Evolutionary conservation across 306 rosid species (phyloP).

Genomic region (Pyrus pyrifolia): DNA sequence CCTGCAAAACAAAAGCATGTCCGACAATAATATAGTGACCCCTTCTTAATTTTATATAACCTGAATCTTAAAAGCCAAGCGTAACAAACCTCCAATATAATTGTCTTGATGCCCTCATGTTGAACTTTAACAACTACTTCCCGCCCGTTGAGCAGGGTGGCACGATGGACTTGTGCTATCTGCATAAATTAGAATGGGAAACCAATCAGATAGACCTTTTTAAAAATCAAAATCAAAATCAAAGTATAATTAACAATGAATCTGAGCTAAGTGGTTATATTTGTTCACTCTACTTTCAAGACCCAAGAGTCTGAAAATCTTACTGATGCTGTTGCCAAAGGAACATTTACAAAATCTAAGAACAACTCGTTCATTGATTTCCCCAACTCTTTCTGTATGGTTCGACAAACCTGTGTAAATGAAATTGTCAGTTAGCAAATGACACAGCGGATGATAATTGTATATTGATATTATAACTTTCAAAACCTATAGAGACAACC

Average conservation of each 20-base stretch:
- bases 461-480: background rate
- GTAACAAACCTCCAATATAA: slow-evolving; percentile 77
- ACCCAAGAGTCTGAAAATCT: slow-evolving; percentile 30
- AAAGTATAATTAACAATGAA: background rate
- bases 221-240: background rate
- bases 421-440: slow-evolving; percentile 18
- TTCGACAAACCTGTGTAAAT: slow-evolving; percentile 59
- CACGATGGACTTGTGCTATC: slow-evolving; percentile 99
- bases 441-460: background rate
- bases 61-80: slow-evolving; percentile 21
- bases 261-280: slow-evolving; percentile 14
- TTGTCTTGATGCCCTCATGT: slow-evolving; percentile 72
- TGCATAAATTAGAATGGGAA: slow-evolving; percentile 31
- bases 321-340: slow-evolving; percentile 98
- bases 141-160: slow-evolving; percentile 78
- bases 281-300: slow-evolving; percentile 11
- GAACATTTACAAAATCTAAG: slow-evolving; percentile 53
- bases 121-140: slow-evolving; percentile 97
- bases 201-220: background rate
- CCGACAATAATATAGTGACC: slow-evolving; percentile 16
- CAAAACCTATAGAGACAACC: slow-evolving; percentile 31
- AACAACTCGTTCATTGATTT: slow-evolving; percentile 79
- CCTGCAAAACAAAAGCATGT: slow-evolving; percentile 45
- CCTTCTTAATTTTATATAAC: slow-evolving; percentile 16
- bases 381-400: slow-evolving; percentile 76